Conservation (phyloP, 2,329 filamentous ascomycete genomes). For the Venturia nashicola region DNA sequence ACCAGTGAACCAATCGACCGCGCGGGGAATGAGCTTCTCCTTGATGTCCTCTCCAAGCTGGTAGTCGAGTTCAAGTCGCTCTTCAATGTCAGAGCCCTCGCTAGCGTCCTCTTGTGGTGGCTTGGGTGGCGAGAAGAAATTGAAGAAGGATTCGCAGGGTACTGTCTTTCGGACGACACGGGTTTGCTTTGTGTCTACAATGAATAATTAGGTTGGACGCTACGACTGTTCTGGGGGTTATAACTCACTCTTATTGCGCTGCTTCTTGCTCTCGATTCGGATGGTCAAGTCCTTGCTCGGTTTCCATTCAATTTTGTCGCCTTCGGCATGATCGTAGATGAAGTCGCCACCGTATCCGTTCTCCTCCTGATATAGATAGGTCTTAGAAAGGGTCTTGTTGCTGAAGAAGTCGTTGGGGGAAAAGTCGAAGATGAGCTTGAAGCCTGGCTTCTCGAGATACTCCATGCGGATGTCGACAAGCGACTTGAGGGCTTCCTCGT, state of each 20-base stretch:
- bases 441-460: slow-evolving; percentile 95
- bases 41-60: slow-evolving; percentile 99
- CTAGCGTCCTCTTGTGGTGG: slow-evolving; percentile 65
- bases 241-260: slow-evolving; percentile 91
- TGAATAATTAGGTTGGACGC: neutral
- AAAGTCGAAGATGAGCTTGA: slow-evolving; percentile 97
- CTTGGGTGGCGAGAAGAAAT: slow-evolving; percentile 95
- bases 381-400: slow-evolving; percentile 96
- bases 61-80: slow-evolving; percentile 95
- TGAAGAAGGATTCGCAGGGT: slow-evolving; percentile 92
- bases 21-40: slow-evolving; percentile 96
- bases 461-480: slow-evolving; percentile 95
- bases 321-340: slow-evolving; percentile 98
- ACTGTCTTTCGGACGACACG: slow-evolving; percentile 98
- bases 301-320: slow-evolving; percentile 97
- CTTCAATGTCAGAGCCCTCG: slow-evolving; percentile 82
- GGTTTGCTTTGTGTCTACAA: slow-evolving; percentile 90
- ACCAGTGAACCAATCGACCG: slow-evolving; percentile 98
- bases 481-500: slow-evolving; percentile 84
- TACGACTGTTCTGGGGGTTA: neutral
- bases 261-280: slow-evolving; percentile 96
- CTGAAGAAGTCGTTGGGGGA: slow-evolving; percentile 90
- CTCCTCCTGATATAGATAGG: slow-evolving; percentile 98
- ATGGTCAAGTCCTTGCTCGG: slow-evolving; percentile 85
- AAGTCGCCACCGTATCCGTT: slow-evolving; percentile 97